Base-by-base conservation (phyloP, 805 yeast species). In the Nakazawaea siamensis region DNA sequence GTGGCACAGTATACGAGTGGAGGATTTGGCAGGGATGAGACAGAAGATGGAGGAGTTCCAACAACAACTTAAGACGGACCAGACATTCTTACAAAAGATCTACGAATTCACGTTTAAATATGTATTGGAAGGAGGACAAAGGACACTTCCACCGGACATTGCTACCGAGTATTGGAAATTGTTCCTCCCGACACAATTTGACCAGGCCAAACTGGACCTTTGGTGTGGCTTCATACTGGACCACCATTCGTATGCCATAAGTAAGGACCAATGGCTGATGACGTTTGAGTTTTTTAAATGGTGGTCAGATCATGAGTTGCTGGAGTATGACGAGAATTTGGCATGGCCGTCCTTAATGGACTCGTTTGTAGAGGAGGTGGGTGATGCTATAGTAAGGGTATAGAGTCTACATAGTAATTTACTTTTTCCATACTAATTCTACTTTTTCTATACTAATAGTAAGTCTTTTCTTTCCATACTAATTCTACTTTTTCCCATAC, bases 281-380 rank as follows among this genome's bases (percentile, higher is more conserved):
- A 60, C 82, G 37, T 68, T 68, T 36, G 74, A 76, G 37, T 85
- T 87, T 48, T 55, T 80, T 37, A 55, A 60, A 35, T 70, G 71
- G 40, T 66, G 66, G 40, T 55, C 72, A 1, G 42, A 52, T 3
- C 82, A 84, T 40, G 42, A 49, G 1, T 60, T 90, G 4, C 56
- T 57, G 12, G 58, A 55, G 2, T 88, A 87, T 54, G 88, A 81
- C 46, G 92, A 80, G 43, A 70, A 72, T 45, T 87, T 81, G 17
- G 83, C 96, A 1, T 90, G 97, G 97, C 98, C 97, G 4, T 73
- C 83, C 35, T 61, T 85, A 13, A 74, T 90, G 44, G 98, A 90
- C 53, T 85, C 77, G 39, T 90, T 73, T 50, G 81, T 85, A 16
- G 94, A 81, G 43, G n/a, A n/a, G n/a, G n/a, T n/a, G n/a, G n/a